Conservation (phyloP, 2,329 filamentous ascomycete genomes). For the Didymella exigua region DNA sequence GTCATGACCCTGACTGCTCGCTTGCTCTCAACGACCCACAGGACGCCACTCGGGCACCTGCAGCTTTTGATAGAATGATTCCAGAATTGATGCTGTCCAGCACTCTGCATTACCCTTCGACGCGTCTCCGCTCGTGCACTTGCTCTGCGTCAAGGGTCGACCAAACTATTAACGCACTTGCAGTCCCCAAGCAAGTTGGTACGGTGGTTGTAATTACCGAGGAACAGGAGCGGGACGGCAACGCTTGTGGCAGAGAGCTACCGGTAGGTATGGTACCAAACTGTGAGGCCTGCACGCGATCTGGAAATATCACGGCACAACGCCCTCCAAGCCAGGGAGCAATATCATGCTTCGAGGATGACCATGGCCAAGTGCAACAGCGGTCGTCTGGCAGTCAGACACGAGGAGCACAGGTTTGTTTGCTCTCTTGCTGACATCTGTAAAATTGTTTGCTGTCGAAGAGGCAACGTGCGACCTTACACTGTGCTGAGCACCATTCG, state of each 20-base stretch:
- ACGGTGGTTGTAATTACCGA: background rate
- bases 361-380: background rate
- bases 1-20: conserved; percentile 1
- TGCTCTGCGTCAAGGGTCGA: too few species aligned
- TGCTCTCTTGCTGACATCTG: background rate
- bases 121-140: background rate
- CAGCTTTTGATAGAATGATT: background rate
- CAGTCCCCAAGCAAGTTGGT: background rate
- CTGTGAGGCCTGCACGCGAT: background rate
- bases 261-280: too few species aligned
- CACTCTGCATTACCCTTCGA: background rate
- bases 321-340: background rate
- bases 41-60: background rate
- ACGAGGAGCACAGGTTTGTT: background rate
- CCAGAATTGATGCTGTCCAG: background rate
- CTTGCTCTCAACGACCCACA: background rate
- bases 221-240: background rate
- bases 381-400: background rate
- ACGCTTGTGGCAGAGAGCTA: background rate
- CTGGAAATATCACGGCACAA: background rate
- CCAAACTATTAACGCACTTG: background rate
- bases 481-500: background rate
- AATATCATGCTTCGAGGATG: background rate
- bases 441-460: conserved; percentile 4
- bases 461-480: background rate